Percentiles rank a stretch among this genome's conserved stretches.
phyloP scores from a whole-genome alignment of 2,329 filamentous ascomycete species.

The Cercospora sesami region DNA sequence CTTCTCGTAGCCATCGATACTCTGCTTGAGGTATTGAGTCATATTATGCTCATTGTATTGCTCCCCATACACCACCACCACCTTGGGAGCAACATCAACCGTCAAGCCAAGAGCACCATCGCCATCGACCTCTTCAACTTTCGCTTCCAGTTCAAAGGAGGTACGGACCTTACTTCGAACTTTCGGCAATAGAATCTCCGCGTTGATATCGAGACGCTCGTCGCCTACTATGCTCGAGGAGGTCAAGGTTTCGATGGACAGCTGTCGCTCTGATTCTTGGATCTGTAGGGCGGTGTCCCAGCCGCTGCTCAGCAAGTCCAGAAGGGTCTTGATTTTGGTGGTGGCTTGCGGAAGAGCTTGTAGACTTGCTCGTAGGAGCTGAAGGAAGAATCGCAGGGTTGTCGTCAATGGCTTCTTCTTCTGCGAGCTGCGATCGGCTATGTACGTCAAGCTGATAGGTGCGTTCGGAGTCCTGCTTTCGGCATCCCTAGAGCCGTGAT shows the following conservation, averaged over 20 bases:
- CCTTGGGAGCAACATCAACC: slow-evolving; percentile 45
- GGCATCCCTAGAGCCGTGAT: slow-evolving; percentile 29
- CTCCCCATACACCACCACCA: slow-evolving; percentile 73
- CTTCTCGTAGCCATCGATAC: slow-evolving; percentile 46
- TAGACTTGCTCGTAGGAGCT: slow-evolving; percentile 68
- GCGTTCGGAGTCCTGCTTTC: slow-evolving; percentile 43
- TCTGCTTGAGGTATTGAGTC: slow-evolving; percentile 64
- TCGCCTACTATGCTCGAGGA: slow-evolving; percentile 64
- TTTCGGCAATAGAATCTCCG: slow-evolving; percentile 62
- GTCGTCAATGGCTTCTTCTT: slow-evolving; percentile 56
- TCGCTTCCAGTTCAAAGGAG: slow-evolving; percentile 53
- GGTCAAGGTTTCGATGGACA: slow-evolving; percentile 66
- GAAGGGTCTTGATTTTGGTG: slow-evolving; percentile 59
- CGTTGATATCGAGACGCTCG: slow-evolving; percentile 61
- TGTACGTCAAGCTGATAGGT: slow-evolving; percentile 69
- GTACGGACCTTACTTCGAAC: slow-evolving; percentile 70
- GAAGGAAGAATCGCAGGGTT: slow-evolving; percentile 73
- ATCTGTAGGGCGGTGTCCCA: slow-evolving; percentile 67
- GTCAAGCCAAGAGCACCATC: slow-evolving; percentile 49
- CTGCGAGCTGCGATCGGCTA: slow-evolving; percentile 57
- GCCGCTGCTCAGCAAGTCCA: slow-evolving; percentile 59
- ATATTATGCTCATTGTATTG: slow-evolving; percentile 74
- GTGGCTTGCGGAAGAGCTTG: slow-evolving; percentile 61
- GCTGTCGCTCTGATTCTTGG: slow-evolving; percentile 59
- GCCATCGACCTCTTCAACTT: slow-evolving; percentile 53